Conservation (phyloP, 1,139 yeast genomes). For the Geotrichum aggregatum region DNA sequence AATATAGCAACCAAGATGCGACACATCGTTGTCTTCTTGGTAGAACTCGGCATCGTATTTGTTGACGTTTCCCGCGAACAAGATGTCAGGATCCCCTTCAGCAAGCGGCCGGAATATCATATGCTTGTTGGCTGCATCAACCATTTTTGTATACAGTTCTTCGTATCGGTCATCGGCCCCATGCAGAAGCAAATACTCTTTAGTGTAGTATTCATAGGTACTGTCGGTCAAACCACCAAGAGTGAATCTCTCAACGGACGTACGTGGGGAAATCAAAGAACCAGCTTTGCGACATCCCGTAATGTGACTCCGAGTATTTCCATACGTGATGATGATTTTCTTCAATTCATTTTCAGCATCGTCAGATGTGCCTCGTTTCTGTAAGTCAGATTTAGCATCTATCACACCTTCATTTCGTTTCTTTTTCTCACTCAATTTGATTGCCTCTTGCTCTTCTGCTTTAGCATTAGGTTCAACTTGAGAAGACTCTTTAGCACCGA, state of each 20-base stretch:
- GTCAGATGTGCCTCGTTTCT: background rate
- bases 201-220: constrained; percentile 63
- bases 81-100: constrained; percentile 44
- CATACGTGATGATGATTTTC: background rate
- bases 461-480: too few relatives aligned
- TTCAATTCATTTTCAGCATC: background rate
- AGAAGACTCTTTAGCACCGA: too few relatives aligned
- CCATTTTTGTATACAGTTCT: constrained; percentile 40
- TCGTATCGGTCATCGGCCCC: constrained; percentile 42
- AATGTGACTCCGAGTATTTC: background rate
- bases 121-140: constrained; percentile 40
- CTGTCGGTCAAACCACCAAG: constrained; percentile 67
- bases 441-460: too few relatives aligned
- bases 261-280: background rate
- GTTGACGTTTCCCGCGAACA: constrained; percentile 41
- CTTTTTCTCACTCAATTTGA: too few relatives aligned
- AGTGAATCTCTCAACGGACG: constrained; percentile 3
- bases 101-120: constrained; percentile 46
- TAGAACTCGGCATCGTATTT: background rate
- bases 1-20: constrained; percentile 66
- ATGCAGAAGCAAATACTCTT: constrained; percentile 52
- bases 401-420: too few relatives aligned
- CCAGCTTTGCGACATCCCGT: background rate
- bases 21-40: constrained; percentile 36
- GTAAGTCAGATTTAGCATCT: background rate